Base-by-base conservation (phyloP, 768 basidiomycete genomes). In the Amanita pallidorosea region DNA sequence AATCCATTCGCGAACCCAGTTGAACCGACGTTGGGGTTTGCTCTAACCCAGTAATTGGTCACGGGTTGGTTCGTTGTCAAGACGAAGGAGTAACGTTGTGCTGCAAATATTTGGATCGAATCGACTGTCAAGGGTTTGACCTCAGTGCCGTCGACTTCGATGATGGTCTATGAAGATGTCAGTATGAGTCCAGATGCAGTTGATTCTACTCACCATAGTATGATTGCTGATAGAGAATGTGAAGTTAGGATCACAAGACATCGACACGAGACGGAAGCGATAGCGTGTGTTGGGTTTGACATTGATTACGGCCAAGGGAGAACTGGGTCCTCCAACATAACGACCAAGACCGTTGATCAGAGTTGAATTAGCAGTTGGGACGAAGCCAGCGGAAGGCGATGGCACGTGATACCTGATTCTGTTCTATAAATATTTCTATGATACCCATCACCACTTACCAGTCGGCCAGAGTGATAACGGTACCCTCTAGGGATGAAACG, bases 261-360 rank as follows among this genome's bases (percentile, higher is more conserved):
- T 68, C 8, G 68, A 64, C 27, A 82, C 54, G 2, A 83, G 34
- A 3, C 80, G 72, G 63, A 82, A 75, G 13, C 81, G 72, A 55
- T 81, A 81, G 4, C 76, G 67, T 40, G 59, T 61, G 11, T 69
- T 68, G 0, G 47, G 52, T 4, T 58, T 41, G 18, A 82, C 76
- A 33, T 65, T 64, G 52, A 81, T 61, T 2, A 79, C 68, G 0
- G 79, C 56, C 22, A 80, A 64, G 1, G 65, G 57, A 2, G 63
- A 57, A 2, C 52, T 22, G 5, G 76, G 71, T 4, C 76, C 76
- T 5, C 65, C 70, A 5, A 54, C 5, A 55, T 68, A 73, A 37
- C 77, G 73, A 18, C 79, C 78, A 13, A 57, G 58, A 0, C 77
- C 77, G 38, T 81, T 81, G 43, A 81, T 77, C 7, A 81, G 58